Evolutionary conservation across 2,329 filamentous ascomycete genomes (phyloP).

Genomic region (Penicillium oxalicum): DNA sequence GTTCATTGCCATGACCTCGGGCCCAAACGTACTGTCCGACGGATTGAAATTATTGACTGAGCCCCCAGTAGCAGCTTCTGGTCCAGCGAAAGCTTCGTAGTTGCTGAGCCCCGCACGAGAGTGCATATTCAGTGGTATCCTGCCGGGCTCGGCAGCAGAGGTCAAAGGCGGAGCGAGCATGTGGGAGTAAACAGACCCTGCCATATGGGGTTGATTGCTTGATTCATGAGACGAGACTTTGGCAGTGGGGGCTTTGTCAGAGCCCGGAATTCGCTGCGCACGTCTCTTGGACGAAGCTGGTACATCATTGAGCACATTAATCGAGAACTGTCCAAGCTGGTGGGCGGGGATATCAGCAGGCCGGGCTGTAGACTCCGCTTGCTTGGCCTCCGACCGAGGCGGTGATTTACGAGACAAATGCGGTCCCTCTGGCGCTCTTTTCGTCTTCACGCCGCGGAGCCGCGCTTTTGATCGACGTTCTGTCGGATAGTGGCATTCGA

Average conservation of each 20-base stretch:
- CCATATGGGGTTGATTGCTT: neutral
- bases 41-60: no score
- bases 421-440: constrained; percentile 4
- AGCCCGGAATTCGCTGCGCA: neutral
- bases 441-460: constrained; percentile 12
- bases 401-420: constrained; percentile 4
- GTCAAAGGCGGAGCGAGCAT: constrained; percentile 6
- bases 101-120: neutral
- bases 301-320: neutral
- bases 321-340: constrained; percentile 8
- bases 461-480: constrained; percentile 34
- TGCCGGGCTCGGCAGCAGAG: constrained; percentile 4
- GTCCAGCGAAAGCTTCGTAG: no score
- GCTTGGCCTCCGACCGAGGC: neutral
- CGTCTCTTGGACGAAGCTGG: neutral
- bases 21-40: no score
- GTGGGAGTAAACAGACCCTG: constrained; percentile 2
- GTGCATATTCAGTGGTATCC: constrained; percentile 7
- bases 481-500: constrained; percentile 38
- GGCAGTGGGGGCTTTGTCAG: neutral
- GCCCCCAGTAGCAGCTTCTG: no score
- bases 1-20: constrained; percentile 14
- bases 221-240: constrained; percentile 1
- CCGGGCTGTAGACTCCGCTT: neutral
- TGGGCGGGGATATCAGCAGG: constrained; percentile 3